phyloP scores from a whole-genome alignment of 139 green algal species.

The Chlorella vulgaris region DNA sequence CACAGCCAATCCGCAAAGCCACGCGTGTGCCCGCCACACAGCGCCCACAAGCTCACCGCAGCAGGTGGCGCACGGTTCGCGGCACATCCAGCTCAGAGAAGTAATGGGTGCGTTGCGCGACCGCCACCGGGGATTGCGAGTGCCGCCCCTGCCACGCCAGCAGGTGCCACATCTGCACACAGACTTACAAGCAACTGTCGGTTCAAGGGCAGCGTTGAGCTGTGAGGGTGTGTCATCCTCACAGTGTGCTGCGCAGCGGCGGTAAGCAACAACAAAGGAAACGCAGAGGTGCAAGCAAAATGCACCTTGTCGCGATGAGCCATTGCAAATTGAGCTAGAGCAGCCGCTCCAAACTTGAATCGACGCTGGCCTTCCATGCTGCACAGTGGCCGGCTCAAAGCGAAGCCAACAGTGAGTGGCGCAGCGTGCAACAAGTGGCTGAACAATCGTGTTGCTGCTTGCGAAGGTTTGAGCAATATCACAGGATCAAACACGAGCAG shows the following conservation, averaged over 20 bases:
- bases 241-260: too few relatives aligned
- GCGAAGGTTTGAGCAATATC: too few relatives aligned
- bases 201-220: background rate
- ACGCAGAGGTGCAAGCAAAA: background rate
- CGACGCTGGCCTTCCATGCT: slow-evolving; percentile 50
- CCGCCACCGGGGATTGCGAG: slow-evolving; percentile 71
- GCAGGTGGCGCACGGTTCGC: slow-evolving; percentile 40
- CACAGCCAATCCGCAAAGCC: too few relatives aligned
- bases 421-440: too few relatives aligned
- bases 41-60: slow-evolving; percentile 17
- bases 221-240: too few relatives aligned
- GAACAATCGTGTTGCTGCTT: too few relatives aligned
- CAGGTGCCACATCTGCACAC: slow-evolving; percentile 57
- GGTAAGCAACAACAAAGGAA: background rate
- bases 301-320: slow-evolving; percentile 58
- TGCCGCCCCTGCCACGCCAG: slow-evolving; percentile 79
- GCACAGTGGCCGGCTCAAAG: background rate
- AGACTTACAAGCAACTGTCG: background rate
- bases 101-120: slow-evolving; percentile 77
- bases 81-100: slow-evolving; percentile 75
- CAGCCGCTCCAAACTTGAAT: slow-evolving; percentile 66
- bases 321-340: slow-evolving; percentile 68
- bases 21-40: too few relatives aligned
- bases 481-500: too few relatives aligned
- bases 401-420: too few relatives aligned